These are phyloP conservation scores for Paraphaeosphaeria sporulosa DNA, from an alignment of 2,329 filamentous ascomycete genomes.

Conservation along the genomic window DNA sequence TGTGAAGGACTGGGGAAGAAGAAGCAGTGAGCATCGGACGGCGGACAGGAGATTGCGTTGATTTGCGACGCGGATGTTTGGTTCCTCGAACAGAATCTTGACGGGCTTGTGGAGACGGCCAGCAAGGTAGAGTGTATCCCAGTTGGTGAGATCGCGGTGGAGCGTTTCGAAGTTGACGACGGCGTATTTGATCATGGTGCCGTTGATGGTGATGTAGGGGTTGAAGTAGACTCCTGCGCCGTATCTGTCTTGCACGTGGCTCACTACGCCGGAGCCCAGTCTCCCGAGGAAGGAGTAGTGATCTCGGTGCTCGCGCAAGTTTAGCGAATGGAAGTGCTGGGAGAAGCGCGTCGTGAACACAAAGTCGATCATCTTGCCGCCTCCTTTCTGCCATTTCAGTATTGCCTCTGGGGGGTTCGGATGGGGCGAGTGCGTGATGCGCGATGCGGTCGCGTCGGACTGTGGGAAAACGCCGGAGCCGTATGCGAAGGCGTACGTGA, in stretches of 20 bases:
- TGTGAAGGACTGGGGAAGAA: slow-evolving; percentile 83
- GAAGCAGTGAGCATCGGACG: slow-evolving; percentile 84
- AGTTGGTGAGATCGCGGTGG: slow-evolving; percentile 83
- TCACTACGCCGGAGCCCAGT: slow-evolving; percentile 84
- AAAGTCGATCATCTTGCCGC: slow-evolving; percentile 97
- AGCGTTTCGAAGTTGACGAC: slow-evolving; percentile 94
- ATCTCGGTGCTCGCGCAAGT: slow-evolving; percentile 84
- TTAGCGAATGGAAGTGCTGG: slow-evolving; percentile 96
- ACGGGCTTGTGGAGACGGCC: slow-evolving; percentile 96
- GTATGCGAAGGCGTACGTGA: slow-evolving; percentile 96
- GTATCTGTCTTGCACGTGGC: slow-evolving; percentile 82
- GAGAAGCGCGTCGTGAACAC: slow-evolving; percentile 95
- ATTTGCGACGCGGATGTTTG: slow-evolving; percentile 89
- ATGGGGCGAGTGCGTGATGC: slow-evolving; percentile 71
- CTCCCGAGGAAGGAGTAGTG: slow-evolving; percentile 90
- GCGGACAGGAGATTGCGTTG: slow-evolving; percentile 95
- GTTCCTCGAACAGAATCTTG: slow-evolving; percentile 95
- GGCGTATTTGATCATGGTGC: slow-evolving; percentile 96
- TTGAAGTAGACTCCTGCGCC: slow-evolving; percentile 98
- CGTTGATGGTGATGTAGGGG: slow-evolving; percentile 92
- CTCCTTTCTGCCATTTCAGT: slow-evolving; percentile 82
- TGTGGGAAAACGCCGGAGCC: slow-evolving; percentile 97
- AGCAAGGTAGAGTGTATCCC: slow-evolving; percentile 96
- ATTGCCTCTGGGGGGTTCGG: slow-evolving; percentile 83
- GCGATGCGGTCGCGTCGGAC: slow-evolving; percentile 57